Percentiles rank a stretch among this genome's conserved stretches.
Conservation (phyloP, 352 stramenopile genomes). For the Phytopythium oedochilum region DNA sequence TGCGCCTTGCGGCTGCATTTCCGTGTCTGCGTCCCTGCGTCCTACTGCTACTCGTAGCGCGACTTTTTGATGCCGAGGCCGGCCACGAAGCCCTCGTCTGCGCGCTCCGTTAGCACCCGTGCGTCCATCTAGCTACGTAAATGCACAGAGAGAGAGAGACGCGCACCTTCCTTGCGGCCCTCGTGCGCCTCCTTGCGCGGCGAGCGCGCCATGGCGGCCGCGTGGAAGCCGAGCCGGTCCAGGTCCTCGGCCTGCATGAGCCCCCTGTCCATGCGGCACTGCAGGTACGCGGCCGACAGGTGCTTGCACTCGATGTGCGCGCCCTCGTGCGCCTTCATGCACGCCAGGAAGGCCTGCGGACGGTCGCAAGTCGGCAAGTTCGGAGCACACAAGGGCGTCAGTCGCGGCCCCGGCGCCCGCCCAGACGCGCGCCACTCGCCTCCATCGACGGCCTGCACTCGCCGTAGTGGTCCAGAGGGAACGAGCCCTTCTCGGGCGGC, state of each 20-base stretch:
- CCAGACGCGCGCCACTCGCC: constrained; percentile 16
- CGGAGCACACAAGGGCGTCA: too few relatives aligned
- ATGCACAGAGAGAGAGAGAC: too few relatives aligned
- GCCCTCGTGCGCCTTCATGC: constrained; percentile 74
- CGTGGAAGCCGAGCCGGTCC: constrained; percentile 77
- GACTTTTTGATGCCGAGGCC: constrained; percentile 69
- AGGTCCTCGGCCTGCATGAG: constrained; percentile 86
- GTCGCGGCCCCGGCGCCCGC: too few relatives aligned
- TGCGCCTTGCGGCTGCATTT: too few relatives aligned
- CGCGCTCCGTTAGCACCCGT: too few relatives aligned
- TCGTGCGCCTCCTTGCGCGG: constrained; percentile 44
- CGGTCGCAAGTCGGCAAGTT: too few relatives aligned
- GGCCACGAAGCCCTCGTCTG: constrained; percentile 79
- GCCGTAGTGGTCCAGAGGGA: constrained; percentile 88
- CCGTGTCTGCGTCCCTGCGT: too few relatives aligned
- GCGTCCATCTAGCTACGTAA: too few relatives aligned
- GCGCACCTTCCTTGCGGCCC: constrained; percentile 65
- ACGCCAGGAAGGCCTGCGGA: constrained; percentile 68
- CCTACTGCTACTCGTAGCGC: constrained; percentile 63
- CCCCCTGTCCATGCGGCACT: constrained; percentile 88
- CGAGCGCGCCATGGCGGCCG: constrained; percentile 73
- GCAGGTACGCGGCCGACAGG: constrained; percentile 80
- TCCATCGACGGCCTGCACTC: constrained; percentile 89
- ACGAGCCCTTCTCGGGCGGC: constrained; percentile 87
- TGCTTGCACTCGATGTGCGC: constrained; percentile 90